A percentile compares a stretch with the other conserved stretches of the same genome.
Evolutionary conservation across 2,329 filamentous ascomycete genomes (phyloP).

Genomic region (Penicillium expansum): DNA sequence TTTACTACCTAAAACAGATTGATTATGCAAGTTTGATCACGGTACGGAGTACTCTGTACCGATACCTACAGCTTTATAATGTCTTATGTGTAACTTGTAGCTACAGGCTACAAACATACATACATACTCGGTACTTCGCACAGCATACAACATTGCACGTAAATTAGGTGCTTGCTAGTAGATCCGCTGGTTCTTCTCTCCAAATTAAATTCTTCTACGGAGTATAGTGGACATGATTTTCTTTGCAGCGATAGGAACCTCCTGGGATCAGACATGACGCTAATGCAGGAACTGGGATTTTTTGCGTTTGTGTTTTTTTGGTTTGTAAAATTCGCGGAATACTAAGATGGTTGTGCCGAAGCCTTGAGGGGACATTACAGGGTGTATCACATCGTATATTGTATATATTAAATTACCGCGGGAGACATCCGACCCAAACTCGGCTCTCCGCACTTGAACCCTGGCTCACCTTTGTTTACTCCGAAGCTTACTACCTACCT

Average conservation of each 20-base stretch:
- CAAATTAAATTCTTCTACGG: neutral
- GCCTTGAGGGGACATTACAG: neutral
- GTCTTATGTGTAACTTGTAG: neutral
- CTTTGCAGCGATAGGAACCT: conserved; percentile 6
- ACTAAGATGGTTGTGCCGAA: neutral
- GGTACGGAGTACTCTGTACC: neutral
- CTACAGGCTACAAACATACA: neutral
- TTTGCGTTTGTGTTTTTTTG: conserved; percentile 1
- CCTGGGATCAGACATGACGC: conserved; percentile 24
- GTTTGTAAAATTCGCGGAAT: neutral
- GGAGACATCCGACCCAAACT: conserved; percentile 9
- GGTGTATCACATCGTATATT: neutral
- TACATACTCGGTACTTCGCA: neutral
- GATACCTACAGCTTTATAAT: neutral
- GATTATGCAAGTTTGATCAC: conserved; percentile 12
- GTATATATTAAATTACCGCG: conserved; percentile 10
- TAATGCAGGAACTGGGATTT: conserved; percentile 39
- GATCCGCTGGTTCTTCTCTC: neutral
- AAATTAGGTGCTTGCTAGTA: neutral
- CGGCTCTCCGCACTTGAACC: conserved; percentile 11
- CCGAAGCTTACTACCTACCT: neutral
- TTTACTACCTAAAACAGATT: conserved; percentile 3
- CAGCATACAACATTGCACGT: neutral
- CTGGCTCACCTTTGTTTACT: conserved; percentile 13
- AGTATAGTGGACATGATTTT: conserved; percentile 11